Conservation (phyloP, 2,329 filamentous ascomycete genomes). For the Phaeosphaeria sp. region DNA sequence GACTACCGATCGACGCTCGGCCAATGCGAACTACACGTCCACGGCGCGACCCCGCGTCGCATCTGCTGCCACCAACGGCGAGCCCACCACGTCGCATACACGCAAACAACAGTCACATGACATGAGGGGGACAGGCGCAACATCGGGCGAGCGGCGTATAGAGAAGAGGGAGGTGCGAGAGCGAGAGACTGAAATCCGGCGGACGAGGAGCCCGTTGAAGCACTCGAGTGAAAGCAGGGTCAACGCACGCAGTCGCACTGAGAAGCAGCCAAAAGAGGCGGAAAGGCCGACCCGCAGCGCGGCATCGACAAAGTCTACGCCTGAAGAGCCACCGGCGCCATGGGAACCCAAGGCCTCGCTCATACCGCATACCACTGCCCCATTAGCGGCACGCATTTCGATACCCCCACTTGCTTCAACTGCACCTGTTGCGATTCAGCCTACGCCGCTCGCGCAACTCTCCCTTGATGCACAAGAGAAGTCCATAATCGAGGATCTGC, state of each 20-base stretch:
- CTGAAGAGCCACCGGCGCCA: conserved; percentile 45
- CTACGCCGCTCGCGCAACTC: conserved; percentile 71
- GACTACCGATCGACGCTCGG: conserved; percentile 39
- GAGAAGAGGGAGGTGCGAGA: conserved; percentile 47
- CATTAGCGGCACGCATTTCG: conserved; percentile 73
- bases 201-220: conserved; percentile 48
- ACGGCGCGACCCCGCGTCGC: conserved; percentile 47
- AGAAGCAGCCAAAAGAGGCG: conserved; percentile 36
- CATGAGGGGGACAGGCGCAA: conserved; percentile 20
- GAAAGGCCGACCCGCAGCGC: conserved; percentile 31
- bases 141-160: conserved; percentile 37
- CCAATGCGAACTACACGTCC: conserved; percentile 40
- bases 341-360: conserved; percentile 86
- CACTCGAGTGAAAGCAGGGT: conserved; percentile 40
- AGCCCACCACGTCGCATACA: conserved; percentile 34
- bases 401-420: conserved; percentile 67
- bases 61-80: conserved; percentile 28
- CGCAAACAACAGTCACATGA: conserved; percentile 36
- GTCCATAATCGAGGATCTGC: conserved; percentile 84
- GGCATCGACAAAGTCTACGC: conserved; percentile 26
- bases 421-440: conserved; percentile 73
- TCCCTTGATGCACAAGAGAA: conserved; percentile 83
- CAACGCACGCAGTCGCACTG: conserved; percentile 40
- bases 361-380: conserved; percentile 71
- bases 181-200: conserved; percentile 41